Evolutionary conservation across 106 monocot species (phyloP).

Genomic region (Platanthera guangdongensis): DNA sequence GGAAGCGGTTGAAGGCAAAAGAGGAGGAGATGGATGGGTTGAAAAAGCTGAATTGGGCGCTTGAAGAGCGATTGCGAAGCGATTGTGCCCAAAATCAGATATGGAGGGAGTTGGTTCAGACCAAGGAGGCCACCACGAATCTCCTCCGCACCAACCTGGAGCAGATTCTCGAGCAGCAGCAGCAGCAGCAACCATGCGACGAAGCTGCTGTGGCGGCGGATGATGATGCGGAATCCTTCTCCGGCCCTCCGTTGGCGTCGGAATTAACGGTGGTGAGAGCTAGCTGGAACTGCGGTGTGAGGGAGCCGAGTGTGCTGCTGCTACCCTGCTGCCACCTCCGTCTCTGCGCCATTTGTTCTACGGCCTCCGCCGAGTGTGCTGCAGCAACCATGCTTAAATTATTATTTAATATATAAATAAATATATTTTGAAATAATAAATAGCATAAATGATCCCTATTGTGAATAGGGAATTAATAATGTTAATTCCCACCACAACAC

Average conservation of each 20-base stretch:
- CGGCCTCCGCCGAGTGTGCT: too few relatives aligned
- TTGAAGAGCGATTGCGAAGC: constrained; percentile 38
- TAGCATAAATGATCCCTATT: too few relatives aligned
- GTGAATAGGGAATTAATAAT: too few relatives aligned
- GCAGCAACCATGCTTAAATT: too few relatives aligned
- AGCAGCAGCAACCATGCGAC: not conserved
- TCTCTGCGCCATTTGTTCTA: constrained; percentile 38
- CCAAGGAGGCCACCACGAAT: constrained; percentile 37
- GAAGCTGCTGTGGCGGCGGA: constrained; percentile 4
- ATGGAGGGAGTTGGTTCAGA: constrained; percentile 55
- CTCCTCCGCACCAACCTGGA: constrained; percentile 48
- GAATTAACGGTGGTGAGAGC: not conserved
- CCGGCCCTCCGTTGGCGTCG: constrained; percentile 3
- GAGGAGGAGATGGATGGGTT: constrained; percentile 52
- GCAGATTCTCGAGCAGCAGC: constrained; percentile 23
- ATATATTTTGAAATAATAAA: too few relatives aligned
- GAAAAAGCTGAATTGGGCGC: constrained; percentile 28
- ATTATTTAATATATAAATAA: too few relatives aligned
- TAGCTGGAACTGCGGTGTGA: constrained; percentile 19
- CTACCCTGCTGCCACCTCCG: constrained; percentile 65
- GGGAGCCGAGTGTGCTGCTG: constrained; percentile 39
- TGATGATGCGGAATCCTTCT: constrained; percentile 50
- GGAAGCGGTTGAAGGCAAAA: constrained; percentile 32
- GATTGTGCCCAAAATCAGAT: constrained; percentile 36
- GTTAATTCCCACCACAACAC: too few relatives aligned